Percentiles rank a stretch among this genome's conserved stretches.
Evolutionary conservation across 225 moss, liverwort and hornwort genomes (phyloP).

Genomic region (Antitrichia curtipendula): DNA sequence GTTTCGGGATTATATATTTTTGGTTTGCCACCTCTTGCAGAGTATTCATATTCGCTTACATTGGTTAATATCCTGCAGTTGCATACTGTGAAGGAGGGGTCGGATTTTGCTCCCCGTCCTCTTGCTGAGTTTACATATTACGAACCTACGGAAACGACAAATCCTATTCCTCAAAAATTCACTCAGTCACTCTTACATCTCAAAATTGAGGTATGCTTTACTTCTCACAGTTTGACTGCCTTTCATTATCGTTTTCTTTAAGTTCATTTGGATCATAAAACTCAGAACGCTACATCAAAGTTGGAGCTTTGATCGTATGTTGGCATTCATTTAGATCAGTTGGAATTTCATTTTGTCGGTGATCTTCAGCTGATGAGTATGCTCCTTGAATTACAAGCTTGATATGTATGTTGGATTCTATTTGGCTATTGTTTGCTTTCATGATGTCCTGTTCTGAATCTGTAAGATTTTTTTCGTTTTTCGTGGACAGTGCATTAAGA

Average conservation of each 20-base stretch:
- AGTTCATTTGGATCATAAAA: neutral
- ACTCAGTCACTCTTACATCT: conserved; percentile 16
- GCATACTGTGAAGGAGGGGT: conserved; percentile 63
- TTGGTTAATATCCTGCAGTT: conserved; percentile 33
- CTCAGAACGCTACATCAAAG: neutral
- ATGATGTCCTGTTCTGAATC: neutral
- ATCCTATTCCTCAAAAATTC: neutral
- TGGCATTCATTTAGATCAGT: neutral
- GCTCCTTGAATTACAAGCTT: neutral
- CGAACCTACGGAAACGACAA: neutral
- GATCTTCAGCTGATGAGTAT: neutral
- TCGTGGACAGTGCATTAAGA: conserved; percentile 16
- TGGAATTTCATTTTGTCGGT: neutral
- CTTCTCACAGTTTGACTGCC: neutral
- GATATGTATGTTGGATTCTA: neutral
- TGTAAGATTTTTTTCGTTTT: neutral
- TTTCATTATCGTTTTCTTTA: neutral
- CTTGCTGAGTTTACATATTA: conserved; percentile 16
- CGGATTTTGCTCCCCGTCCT: conserved; percentile 66
- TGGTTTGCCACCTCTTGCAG: neutral
- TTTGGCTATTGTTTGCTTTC: neutral
- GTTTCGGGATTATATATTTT: neutral
- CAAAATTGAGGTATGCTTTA: conserved; percentile 42
- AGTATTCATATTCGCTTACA: neutral
- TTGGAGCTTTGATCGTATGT: neutral